These are phyloP conservation scores for Xylaria sp. DNA, from an alignment of 495 filamentous ascomycete genomes.

Conservation along the genomic window DNA sequence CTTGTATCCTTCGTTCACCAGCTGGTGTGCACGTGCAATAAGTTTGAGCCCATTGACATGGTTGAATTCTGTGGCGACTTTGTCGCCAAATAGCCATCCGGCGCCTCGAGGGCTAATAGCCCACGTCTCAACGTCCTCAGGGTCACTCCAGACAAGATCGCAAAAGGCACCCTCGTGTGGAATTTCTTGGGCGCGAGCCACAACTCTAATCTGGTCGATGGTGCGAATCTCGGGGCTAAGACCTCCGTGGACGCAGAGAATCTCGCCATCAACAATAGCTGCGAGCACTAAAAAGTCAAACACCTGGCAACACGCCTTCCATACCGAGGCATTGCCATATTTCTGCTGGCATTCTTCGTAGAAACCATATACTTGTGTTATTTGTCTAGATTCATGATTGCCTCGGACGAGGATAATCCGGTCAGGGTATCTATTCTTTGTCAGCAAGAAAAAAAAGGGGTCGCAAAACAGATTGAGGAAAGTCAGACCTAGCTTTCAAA, in stretches of 20 bases:
- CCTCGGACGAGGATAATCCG: constrained; percentile 94
- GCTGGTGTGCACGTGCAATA: constrained; percentile 94
- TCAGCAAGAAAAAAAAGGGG: constrained; percentile 36
- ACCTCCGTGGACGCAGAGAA: constrained; percentile 97
- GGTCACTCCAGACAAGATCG: constrained; percentile 97
- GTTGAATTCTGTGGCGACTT: constrained; percentile 98
- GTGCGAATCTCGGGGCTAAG: constrained; percentile 95
- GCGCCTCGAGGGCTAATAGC: constrained; percentile 93
- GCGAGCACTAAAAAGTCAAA: constrained; percentile 98
- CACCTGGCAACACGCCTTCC: constrained; percentile 99
- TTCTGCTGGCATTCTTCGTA: constrained; percentile 98
- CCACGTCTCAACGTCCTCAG: constrained; percentile 98
- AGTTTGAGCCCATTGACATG: constrained; percentile 95
- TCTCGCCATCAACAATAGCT: constrained; percentile 95
- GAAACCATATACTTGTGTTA: constrained; percentile 98
- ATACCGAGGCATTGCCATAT: constrained; percentile 97
- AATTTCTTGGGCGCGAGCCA: constrained; percentile 95
- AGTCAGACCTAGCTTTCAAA: constrained; percentile 88
- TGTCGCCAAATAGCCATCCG: constrained; percentile 97
- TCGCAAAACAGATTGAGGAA: too few species aligned
- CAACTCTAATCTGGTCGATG: constrained; percentile 95
- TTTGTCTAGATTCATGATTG: constrained; percentile 97
- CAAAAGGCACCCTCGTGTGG: constrained; percentile 98
- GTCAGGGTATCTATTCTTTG: constrained; percentile 78
- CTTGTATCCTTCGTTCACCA: constrained; percentile 99